Evolutionary conservation across 495 filamentous ascomycete species (phyloP).

Genomic region (Penicillium cinerascens): DNA sequence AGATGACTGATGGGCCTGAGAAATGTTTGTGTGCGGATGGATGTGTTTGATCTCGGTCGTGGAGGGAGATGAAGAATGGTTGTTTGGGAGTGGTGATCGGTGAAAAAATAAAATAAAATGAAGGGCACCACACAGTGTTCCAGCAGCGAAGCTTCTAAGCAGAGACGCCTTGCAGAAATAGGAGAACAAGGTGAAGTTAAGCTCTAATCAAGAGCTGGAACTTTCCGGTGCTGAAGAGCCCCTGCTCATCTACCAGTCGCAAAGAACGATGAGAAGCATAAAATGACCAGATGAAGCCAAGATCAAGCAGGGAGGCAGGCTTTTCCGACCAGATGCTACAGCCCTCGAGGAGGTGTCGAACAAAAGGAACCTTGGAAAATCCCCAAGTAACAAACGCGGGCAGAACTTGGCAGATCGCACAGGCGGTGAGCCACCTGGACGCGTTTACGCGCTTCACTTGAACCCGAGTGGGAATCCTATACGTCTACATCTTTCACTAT

Average conservation of each 20-base stretch:
- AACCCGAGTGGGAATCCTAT: constrained; percentile 12
- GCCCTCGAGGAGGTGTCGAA: not conserved
- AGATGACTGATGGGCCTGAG: not conserved
- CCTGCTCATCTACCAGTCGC: not conserved
- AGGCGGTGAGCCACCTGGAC: constrained; percentile 15
- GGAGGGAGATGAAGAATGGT: not conserved
- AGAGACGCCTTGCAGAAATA: not conserved
- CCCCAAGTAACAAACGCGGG: constrained; percentile 14
- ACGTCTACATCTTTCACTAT: not conserved
- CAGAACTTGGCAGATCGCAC: constrained; percentile 10
- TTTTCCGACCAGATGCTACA: not conserved
- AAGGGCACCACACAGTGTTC: not conserved
- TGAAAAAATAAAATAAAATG: not conserved
- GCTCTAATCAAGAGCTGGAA: not conserved
- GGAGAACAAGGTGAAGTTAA: not conserved
- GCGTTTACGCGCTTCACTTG: constrained; percentile 27
- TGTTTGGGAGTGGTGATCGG: not conserved
- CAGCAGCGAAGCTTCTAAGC: not conserved
- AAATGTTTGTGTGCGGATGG: not conserved
- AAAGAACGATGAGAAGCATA: not conserved
- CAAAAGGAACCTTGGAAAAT: constrained; percentile 12
- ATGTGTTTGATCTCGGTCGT: not conserved
- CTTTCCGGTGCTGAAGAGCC: not conserved
- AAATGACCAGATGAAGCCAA: not conserved
- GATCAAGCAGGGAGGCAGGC: not conserved